These are phyloP conservation scores for Kitagawia praeruptora DNA, from an alignment of 129 eudicot species.

Conservation along the genomic window DNA sequence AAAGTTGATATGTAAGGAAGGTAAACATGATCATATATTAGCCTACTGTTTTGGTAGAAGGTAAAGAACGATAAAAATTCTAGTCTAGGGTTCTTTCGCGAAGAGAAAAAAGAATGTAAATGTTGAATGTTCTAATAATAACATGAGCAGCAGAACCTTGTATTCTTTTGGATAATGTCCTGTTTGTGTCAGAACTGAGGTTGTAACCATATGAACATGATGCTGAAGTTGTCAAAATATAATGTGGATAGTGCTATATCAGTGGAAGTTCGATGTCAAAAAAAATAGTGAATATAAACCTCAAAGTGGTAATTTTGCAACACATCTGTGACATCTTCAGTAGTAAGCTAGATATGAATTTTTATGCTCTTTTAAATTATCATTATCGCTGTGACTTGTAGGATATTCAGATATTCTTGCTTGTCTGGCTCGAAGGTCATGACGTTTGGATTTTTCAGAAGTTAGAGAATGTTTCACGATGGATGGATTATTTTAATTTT, in stretches of 20 bases:
- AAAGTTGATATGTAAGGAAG: too few relatives aligned
- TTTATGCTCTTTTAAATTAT: background rate
- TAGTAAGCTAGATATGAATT: background rate
- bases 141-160: too few relatives aligned
- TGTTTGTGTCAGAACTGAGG: too few relatives aligned
- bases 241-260: background rate
- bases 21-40: too few relatives aligned
- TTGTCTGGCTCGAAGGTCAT: background rate
- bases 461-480: background rate
- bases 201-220: background rate
- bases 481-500: too few relatives aligned
- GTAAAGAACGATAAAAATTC: too few relatives aligned
- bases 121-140: too few relatives aligned
- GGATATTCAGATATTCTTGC: background rate
- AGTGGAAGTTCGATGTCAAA: background rate
- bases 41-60: too few relatives aligned
- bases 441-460: background rate
- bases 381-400: background rate
- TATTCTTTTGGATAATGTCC: too few relatives aligned
- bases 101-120: too few relatives aligned
- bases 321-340: background rate
- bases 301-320: background rate
- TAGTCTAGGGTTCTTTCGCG: too few relatives aligned
- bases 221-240: background rate
- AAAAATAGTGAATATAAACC: background rate